Base-by-base conservation (phyloP, 305 asterid genomes). In the Fraxinus sp. region DNA sequence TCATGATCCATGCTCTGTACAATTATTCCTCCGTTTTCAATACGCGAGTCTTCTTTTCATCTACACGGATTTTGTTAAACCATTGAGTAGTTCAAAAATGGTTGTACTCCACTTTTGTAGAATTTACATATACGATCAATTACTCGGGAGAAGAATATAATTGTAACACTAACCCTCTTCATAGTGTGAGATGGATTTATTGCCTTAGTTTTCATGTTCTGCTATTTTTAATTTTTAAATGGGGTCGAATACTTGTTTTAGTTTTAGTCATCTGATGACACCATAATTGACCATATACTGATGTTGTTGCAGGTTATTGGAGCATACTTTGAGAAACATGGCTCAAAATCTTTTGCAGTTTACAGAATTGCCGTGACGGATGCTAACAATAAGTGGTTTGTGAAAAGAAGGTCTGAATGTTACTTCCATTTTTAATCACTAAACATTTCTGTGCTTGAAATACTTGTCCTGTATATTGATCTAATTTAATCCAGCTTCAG, bases 321-420 rank as follows among this genome's bases (percentile, higher is more conserved):
- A 86, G 99, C 98, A 66, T 96, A 91, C 90, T 96, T 94, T 81
- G 99, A 96, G 91, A 93, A 92, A 89, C 90, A 89, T 84, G 97
- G 97, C 28, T 93, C 99, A 79, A 94, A 90, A 80, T 95, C 98
- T 75, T 95, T 96, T 89, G 98, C 98, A 37, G 99, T 96, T 75
- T 96, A 96, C 85, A 92, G 97, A 78, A 91, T 96, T 79, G 97
- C 95, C 77, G 97, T 93, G 79, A 92, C 93, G 59, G 98, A 92
- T 90, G 92, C 96, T 83, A 91, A 89, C 57, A 90, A 84, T 55
- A 90, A 86, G 76, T 92, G 98, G 98, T 94, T 90, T 89, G 99
- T 96, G 86, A 96, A 94, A 88, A 91, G 99, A 88, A 94, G 98
- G 99, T 94, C 79, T 36, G 20, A 35, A 77, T 76, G 84, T 77